Percentiles rank a stretch among this genome's conserved stretches.
phyloP scores from a whole-genome alignment of 2,329 filamentous ascomycete genomes.

The Macroventuria anomochaeta region DNA sequence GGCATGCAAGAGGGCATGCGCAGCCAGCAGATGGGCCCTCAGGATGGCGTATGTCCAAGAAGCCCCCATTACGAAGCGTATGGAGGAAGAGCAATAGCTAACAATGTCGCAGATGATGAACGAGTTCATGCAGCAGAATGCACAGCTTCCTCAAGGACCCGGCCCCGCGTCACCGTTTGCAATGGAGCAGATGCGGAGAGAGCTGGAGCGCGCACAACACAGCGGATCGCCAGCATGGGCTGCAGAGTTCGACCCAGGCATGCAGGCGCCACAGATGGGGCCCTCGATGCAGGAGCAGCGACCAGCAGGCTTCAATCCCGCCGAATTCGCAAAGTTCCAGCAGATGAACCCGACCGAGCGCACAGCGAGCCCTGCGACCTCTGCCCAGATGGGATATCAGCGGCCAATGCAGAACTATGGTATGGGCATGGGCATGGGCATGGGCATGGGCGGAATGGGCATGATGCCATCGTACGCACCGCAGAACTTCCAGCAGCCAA shows the following conservation, averaged over 20 bases:
- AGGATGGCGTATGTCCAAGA: constrained; percentile 60
- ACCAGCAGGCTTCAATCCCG: constrained; percentile 69
- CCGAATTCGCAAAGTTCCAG: constrained; percentile 88
- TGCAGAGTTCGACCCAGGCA: constrained; percentile 66
- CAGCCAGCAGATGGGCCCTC: constrained; percentile 71
- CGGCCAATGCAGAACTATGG: constrained; percentile 54
- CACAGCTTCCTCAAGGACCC: constrained; percentile 62
- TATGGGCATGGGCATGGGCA: constrained; percentile 59
- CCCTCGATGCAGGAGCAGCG: constrained; percentile 67
- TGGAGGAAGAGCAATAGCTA: not conserved
- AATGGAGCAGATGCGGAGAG: constrained; percentile 70
- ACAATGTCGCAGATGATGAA: constrained; percentile 77
- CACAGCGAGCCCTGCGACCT: constrained; percentile 65
- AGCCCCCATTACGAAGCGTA: not conserved
- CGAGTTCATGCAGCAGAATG: constrained; percentile 84
- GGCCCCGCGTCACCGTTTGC: constrained; percentile 64
- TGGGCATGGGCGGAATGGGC: constrained; percentile 61
- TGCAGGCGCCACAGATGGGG: constrained; percentile 71
- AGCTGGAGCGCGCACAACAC: constrained; percentile 63
- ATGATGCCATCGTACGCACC: constrained; percentile 51
- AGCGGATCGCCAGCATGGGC: constrained; percentile 67
- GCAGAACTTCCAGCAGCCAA: constrained; percentile 55
- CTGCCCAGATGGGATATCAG: constrained; percentile 58
- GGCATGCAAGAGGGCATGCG: constrained; percentile 79
- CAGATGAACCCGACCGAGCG: constrained; percentile 64